These are phyloP conservation scores for Senna siamea DNA, from an alignment of 306 rosid genomes.

Conservation along the genomic window DNA sequence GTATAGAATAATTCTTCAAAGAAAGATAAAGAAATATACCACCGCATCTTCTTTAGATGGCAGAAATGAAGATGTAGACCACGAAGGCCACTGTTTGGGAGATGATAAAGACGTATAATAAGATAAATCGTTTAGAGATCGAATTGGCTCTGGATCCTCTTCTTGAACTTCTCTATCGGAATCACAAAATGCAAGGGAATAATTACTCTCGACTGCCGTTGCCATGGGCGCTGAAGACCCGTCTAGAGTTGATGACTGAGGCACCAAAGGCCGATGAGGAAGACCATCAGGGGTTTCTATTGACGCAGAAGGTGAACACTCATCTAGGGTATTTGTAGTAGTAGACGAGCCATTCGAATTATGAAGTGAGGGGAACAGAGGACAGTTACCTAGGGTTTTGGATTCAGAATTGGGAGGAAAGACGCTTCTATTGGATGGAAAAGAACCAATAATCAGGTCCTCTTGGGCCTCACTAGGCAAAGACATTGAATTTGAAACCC, in stretches of 20 bases:
- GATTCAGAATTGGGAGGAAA: slow-evolving; percentile 3
- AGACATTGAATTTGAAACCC: background rate
- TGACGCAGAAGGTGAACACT: background rate
- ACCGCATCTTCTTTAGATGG: slow-evolving; percentile 37
- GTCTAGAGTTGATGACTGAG: slow-evolving; percentile 15
- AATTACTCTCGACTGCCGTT: background rate
- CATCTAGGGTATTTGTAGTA: background rate
- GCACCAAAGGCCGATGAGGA: background rate
- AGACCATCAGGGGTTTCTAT: background rate
- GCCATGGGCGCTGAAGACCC: slow-evolving; percentile 4
- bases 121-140: background rate
- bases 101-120: slow-evolving; percentile 28
- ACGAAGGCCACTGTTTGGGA: slow-evolving; percentile 15
- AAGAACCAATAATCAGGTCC: background rate
- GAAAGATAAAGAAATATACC: slow-evolving; percentile 39
- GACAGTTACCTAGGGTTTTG: slow-evolving; percentile 27
- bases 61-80: slow-evolving; percentile 2
- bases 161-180: background rate
- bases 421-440: background rate
- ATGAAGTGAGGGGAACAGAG: slow-evolving; percentile 2
- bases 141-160: slow-evolving; percentile 18
- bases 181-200: background rate
- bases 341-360: slow-evolving; percentile 14
- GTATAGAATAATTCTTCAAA: background rate
- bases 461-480: background rate